A percentile compares a stretch with the other conserved stretches of the same genome.
These are phyloP conservation scores for Phytopythium aichiense DNA, from an alignment of 352 stramenopile species.

Conservation along the genomic window DNA sequence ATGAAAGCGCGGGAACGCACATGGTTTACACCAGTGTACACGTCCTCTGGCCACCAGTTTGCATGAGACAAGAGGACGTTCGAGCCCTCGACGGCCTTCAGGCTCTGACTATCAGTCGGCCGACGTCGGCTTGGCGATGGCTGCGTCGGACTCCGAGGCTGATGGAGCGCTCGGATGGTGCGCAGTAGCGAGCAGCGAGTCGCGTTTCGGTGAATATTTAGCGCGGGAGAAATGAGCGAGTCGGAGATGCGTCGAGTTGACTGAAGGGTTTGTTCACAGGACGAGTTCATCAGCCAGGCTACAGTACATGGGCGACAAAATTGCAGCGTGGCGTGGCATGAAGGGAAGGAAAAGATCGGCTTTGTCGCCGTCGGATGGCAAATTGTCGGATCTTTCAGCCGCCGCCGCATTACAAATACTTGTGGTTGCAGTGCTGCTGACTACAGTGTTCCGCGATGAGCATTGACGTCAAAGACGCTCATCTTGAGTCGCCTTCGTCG, in stretches of 20 bases:
- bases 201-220: not conserved
- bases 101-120: too few relatives aligned
- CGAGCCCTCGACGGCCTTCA: too few relatives aligned
- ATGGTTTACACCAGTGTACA: not conserved
- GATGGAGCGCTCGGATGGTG: too few relatives aligned
- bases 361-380: not conserved
- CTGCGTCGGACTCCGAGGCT: too few relatives aligned
- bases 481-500: not conserved
- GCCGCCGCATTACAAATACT: not conserved
- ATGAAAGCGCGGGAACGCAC: not conserved
- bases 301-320: not conserved
- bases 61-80: not conserved
- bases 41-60: not conserved
- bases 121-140: too few relatives aligned
- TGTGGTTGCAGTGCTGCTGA: too few relatives aligned
- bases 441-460: too few relatives aligned
- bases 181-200: not conserved
- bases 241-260: not conserved
- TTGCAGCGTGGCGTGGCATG: not conserved
- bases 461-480: too few relatives aligned
- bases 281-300: not conserved
- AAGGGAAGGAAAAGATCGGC: too few relatives aligned
- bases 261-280: not conserved
- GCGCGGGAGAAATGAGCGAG: not conserved
- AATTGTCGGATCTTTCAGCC: not conserved